Base-by-base conservation (phyloP, 2,329 filamentous ascomycete species). In the Trematosphaeria pertusa region DNA sequence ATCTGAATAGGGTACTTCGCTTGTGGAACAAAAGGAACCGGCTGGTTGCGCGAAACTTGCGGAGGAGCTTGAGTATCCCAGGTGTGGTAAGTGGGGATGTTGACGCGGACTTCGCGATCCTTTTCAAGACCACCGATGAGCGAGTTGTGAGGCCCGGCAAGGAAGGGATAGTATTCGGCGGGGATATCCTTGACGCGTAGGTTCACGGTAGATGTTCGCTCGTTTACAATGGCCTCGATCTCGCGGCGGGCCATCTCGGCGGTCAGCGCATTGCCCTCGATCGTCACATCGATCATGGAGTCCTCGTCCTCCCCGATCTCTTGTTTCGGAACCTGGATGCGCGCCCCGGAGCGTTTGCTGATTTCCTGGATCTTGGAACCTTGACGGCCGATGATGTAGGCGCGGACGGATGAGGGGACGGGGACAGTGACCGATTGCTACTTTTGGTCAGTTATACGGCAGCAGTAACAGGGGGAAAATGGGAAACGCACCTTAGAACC, bases 91-190 rank as follows among this genome's bases (percentile, higher is more conserved):
- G 88, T 81, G 33, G 94, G 94, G 36, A 99, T 87, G 46, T 89
- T 84, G 54, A 99, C 81, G 67, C 89, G 87, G 26, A 96, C 80
- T 52, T 90, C 89, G 52, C 87, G 87, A 52, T 83, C 83, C 50
- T 85, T 76, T 72, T 93, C 88, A 41, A 96, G 79, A 28, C 82
- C 81, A 55, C 83, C 80, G 44, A 90, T 75, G 39, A 84, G 77
- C 36, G 82, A 78, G 67, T 91, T 89, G 69, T 88, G 83, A 8
- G 87, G 84, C 37, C 91, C 91, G 18, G 91, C 87, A 71, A 99
- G 87, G 78, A 99, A 99, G 41, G 93, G 93, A 74, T 94, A 99
- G 73, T 94, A 95, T 69, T 96, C 91, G 19, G 91, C 84, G 6
- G 94, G 92, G 49, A 99, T 87, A 37, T 87, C 86, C 72, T 87